Evolutionary conservation across 169 alveolate genomes (phyloP), one percentile per base, ranked within the genome.

Genomic region (Besnoitia besnoiti): DNA sequence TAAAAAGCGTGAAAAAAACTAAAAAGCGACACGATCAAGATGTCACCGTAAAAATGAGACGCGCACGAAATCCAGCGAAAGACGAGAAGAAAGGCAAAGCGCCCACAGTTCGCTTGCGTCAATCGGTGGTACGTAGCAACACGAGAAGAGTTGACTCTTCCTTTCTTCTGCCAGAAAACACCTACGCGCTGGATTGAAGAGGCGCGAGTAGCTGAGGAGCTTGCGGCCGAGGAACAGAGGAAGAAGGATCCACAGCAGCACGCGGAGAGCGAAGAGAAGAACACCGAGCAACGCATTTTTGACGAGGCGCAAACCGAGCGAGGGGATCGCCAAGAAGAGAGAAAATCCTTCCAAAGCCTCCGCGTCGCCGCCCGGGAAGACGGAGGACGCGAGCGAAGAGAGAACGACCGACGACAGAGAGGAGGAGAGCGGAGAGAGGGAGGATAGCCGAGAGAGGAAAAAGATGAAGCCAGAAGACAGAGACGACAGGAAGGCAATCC

Each of bases 381-480:
- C 59, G 35, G 5, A 77, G 16, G 80, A 14, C 37, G 24, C 80
- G 80, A n/a, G 19, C 16, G 44, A 67, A n/a, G 39, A 10, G 80
- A 67, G 42, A 67, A 67, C 37, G 42, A n/a, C 12, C 24, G 80
- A 21, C 59, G 59, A 0, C 55, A 27, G 55, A 3, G 59, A 77
- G 35, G 59, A 40, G 37, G 55, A 77, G 61, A 42, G 40, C n/a
- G 30, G 55, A 8, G 55, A 42, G 37, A 44, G 87, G 37, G 87
- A 19, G 55, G 59, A 77, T 14, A 77, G 87, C 44, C 40, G 30
- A 55, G 55, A 77, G 87, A 77, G 7, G 87, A 77, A 37, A 55
- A 4, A 37, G 50, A 77, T 3, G 59, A 77, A 35, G 40, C 0
- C 4, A 39, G 61, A 77, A 7, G 40, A 3, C 59, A 40, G 50